These are phyloP conservation scores for Saksenaea vasiformis DNA, from an alignment of 371 early-diverging fungal genomes.

Conservation along the genomic window DNA sequence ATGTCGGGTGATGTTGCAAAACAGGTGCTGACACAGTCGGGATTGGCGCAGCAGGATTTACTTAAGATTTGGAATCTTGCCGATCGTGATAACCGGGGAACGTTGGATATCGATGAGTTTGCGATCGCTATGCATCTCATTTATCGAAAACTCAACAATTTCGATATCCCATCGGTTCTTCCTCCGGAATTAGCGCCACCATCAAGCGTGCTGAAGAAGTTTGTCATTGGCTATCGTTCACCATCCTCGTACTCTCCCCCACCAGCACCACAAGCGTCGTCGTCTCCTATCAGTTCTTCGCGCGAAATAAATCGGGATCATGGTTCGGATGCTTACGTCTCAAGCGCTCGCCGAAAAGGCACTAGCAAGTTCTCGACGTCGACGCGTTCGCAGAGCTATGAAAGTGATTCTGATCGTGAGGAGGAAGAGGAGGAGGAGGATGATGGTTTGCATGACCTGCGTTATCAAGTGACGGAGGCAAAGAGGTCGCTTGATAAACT, in stretches of 20 bases:
- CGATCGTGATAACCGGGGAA: slow-evolving; percentile 48
- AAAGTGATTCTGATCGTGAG: slow-evolving; percentile 11
- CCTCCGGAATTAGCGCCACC: slow-evolving; percentile 86
- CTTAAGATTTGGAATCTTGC: slow-evolving; percentile 55
- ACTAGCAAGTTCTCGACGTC: slow-evolving; percentile 11
- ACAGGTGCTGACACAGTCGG: slow-evolving; percentile 68
- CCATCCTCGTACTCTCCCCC: slow-evolving; percentile 19
- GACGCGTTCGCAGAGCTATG: slow-evolving; percentile 4
- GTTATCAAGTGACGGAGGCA: slow-evolving; percentile 54
- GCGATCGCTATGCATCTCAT: slow-evolving; percentile 58
- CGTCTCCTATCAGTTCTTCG: slow-evolving; percentile 7
- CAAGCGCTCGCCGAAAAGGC: slow-evolving; percentile 52
- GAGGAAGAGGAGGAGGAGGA: slow-evolving; percentile 16
- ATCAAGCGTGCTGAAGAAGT: slow-evolving; percentile 62
- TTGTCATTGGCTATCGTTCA: slow-evolving; percentile 44
- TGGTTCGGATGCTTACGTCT: slow-evolving; percentile 50
- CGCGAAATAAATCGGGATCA: slow-evolving; percentile 26
- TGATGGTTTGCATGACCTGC: slow-evolving; percentile 35
- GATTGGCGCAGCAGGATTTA: slow-evolving; percentile 34
- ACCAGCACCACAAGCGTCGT: background rate
- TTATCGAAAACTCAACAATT: slow-evolving; percentile 76
- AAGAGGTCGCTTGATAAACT: slow-evolving; percentile 30
- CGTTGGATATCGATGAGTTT: slow-evolving; percentile 54
- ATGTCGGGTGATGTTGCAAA: slow-evolving; percentile 82
- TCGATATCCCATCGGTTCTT: slow-evolving; percentile 72